These are phyloP conservation scores for Russula emetica DNA, from an alignment of 768 basidiomycete genomes.

Conservation along the genomic window DNA sequence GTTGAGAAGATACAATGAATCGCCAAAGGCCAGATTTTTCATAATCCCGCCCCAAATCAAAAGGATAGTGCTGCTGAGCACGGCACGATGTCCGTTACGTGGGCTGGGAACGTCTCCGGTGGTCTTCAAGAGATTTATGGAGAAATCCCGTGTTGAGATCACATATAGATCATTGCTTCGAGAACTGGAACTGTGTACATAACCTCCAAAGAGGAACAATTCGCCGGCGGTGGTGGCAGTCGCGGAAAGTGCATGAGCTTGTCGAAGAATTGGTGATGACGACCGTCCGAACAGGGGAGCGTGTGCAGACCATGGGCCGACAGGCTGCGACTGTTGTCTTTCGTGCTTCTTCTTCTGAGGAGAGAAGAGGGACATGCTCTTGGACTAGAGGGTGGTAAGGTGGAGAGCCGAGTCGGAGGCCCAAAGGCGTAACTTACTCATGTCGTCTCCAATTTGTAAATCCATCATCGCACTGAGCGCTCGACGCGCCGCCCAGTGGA, in stretches of 20 bases:
- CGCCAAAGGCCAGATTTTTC: conserved; percentile 81
- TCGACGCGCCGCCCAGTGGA: too few species aligned
- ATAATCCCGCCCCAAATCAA: conserved; percentile 95
- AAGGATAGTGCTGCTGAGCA: conserved; percentile 89
- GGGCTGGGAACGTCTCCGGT: conserved; percentile 83
- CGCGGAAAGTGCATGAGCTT: conserved; percentile 87
- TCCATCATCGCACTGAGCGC: too few species aligned
- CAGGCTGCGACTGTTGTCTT: too few species aligned
- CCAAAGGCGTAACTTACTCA: too few species aligned
- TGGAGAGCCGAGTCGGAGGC: too few species aligned
- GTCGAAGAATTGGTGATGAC: conserved; percentile 58
- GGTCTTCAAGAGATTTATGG: conserved; percentile 79
- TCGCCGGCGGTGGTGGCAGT: conserved; percentile 74
- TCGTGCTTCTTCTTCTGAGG: too few species aligned
- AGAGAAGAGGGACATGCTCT: too few species aligned
- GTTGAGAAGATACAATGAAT: conserved; percentile 89
- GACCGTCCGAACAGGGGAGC: conserved; percentile 29
- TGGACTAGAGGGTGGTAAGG: too few species aligned
- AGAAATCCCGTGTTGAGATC: conserved; percentile 72
- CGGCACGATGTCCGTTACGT: conserved; percentile 88
- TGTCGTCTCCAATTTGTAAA: too few species aligned
- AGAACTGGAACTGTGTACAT: too few species aligned
- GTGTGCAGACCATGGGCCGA: too few species aligned
- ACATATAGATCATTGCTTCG: conserved; percentile 93
- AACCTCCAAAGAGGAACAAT: conserved; percentile 93